These are phyloP conservation scores for Cornus kousa DNA, from an alignment of 148 eudicot species.

Conservation along the genomic window DNA sequence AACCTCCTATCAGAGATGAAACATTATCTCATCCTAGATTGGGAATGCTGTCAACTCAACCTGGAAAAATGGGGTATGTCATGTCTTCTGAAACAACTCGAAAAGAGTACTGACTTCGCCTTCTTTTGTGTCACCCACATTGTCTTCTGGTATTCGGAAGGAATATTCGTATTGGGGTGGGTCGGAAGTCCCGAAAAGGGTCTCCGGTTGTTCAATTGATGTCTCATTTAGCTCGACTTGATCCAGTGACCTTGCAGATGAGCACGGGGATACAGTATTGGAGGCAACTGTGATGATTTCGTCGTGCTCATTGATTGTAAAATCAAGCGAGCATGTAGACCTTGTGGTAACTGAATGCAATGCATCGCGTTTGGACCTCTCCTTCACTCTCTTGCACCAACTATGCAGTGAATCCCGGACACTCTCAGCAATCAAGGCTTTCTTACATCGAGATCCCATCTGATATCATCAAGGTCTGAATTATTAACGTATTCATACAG, in stretches of 20 bases:
- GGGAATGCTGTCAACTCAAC: not conserved
- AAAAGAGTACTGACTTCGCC: conserved; percentile 37
- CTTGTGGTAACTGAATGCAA: conserved; percentile 59
- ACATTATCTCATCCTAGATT: not conserved
- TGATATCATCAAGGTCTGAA: conserved; percentile 17
- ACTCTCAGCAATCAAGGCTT: conserved; percentile 85
- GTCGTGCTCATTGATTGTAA: conserved; percentile 70
- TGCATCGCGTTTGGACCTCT: conserved; percentile 53
- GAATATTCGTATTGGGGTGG: conserved; percentile 35
- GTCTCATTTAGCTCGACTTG: conserved; percentile 36
- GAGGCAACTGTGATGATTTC: conserved; percentile 79
- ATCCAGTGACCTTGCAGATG: conserved; percentile 61
- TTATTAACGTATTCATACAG: not conserved
- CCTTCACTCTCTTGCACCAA: conserved; percentile 95
- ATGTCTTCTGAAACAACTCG: conserved; percentile 60
- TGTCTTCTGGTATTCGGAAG: conserved; percentile 47
- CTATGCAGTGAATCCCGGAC: conserved; percentile 92
- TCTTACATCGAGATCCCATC: conserved; percentile 96
- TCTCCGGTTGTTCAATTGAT: conserved; percentile 26
- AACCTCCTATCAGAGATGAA: too few species aligned
- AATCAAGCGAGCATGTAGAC: conserved; percentile 68
- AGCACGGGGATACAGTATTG: conserved; percentile 66
- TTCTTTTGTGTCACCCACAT: conserved; percentile 15
- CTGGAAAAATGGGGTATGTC: conserved; percentile 3
- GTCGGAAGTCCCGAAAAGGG: conserved; percentile 12